A percentile compares a stretch with the other conserved stretches of the same genome.
phyloP scores from a whole-genome alignment of 805 yeast genomes.

The Saccharomycopsis fibuligera region DNA sequence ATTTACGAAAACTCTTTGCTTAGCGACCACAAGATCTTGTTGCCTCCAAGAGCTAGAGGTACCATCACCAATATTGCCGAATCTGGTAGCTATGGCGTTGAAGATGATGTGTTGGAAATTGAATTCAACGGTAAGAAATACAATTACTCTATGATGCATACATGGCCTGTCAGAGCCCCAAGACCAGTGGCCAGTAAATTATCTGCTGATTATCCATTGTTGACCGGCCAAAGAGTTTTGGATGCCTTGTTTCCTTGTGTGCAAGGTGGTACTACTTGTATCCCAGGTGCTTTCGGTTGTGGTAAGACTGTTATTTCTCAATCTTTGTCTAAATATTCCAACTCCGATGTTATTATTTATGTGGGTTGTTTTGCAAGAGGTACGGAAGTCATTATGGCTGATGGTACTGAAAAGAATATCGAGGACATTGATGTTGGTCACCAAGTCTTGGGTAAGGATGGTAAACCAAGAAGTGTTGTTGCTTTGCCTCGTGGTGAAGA shows the following conservation, averaged over 20 bases:
- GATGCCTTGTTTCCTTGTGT: conserved; percentile 98
- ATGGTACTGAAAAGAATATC: conserved; percentile 33
- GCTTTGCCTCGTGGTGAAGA: conserved; percentile 39
- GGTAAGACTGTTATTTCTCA: conserved; percentile 99
- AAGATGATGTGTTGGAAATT: conserved; percentile 83
- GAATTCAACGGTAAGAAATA: conserved; percentile 86
- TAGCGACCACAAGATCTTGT: conserved; percentile 85
- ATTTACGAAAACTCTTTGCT: conserved; percentile 90
- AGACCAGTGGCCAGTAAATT: conserved; percentile 95
- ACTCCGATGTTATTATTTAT: conserved; percentile 93
- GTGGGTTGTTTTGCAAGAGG: conserved; percentile 59
- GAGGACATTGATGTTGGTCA: conserved; percentile 35
- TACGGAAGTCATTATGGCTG: conserved; percentile 38
- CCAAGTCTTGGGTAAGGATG: conserved; percentile 38
- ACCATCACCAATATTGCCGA: conserved; percentile 85
- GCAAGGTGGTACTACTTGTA: conserved; percentile 99
- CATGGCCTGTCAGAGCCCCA: conserved; percentile 99
- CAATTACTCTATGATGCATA: conserved; percentile 89
- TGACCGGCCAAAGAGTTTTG: conserved; percentile 98
- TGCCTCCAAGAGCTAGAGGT: conserved; percentile 99
- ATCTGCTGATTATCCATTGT: conserved; percentile 88
- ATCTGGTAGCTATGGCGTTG: conserved; percentile 86
- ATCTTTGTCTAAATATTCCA: conserved; percentile 92
- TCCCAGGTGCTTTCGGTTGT: conserved; percentile 99
- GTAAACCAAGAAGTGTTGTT: conserved; percentile 34